Conservation (phyloP, 768 basidiomycete species). For the Serendipita indica region DNA sequence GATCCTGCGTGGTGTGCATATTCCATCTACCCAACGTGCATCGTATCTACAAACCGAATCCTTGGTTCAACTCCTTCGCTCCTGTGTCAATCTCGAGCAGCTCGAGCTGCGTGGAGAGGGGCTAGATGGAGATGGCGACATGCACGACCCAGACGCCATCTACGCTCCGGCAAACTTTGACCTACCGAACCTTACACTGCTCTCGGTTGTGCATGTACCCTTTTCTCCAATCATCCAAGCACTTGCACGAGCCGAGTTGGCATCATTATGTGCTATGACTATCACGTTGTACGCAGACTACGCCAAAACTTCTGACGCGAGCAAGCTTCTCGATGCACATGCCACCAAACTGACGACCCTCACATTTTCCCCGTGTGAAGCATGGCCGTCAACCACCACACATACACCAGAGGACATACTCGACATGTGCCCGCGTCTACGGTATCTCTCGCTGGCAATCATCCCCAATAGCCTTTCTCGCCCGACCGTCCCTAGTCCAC, state of each 20-base stretch:
- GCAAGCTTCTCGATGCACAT: not conserved
- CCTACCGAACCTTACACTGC: not conserved
- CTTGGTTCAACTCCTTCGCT: not conserved
- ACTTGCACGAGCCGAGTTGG: not conserved
- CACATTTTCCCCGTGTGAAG: not conserved
- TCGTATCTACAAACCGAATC: not conserved
- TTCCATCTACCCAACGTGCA: not conserved
- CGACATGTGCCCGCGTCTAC: slow-evolving; percentile 36
- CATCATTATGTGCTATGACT: not conserved
- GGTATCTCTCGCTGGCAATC: slow-evolving; percentile 60
- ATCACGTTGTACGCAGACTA: slow-evolving; percentile 1
- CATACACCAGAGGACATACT: slow-evolving; percentile 24
- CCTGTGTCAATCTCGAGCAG: not conserved
- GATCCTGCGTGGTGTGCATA: not conserved
- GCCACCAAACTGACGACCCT: not conserved
- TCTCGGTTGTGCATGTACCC: not conserved
- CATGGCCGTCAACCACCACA: not conserved
- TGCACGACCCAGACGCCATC: not conserved
- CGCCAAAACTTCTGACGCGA: not conserved
- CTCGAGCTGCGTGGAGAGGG: not conserved
- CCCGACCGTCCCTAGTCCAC: slow-evolving; percentile 25
- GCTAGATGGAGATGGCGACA: not conserved
- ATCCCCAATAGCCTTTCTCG: slow-evolving; percentile 35
- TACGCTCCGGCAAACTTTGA: not conserved
- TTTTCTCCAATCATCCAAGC: not conserved